Base-by-base conservation (phyloP, 805 yeast species). In the Saccharomycodes ludwigii region DNA sequence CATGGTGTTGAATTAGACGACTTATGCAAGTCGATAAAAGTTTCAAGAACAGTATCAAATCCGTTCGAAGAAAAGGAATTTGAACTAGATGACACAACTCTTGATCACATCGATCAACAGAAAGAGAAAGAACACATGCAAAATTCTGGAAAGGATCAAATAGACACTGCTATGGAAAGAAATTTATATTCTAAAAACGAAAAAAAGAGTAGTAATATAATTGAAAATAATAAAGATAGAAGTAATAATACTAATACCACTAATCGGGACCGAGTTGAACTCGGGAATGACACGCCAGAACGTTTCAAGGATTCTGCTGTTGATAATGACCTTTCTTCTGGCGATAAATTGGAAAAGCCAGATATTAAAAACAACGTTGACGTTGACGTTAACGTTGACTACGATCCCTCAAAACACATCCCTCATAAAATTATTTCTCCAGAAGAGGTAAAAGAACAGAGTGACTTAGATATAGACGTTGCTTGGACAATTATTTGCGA, bases 401-500 rank as follows among this genome's bases (percentile, higher is more conserved):
- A 26, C 3, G 21, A 27, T 17, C 11, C 25, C 19, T 5, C 27
- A 11, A 23, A 31, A 17, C 30, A 32, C 22, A 31, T 16, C 25
- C 40, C 26, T 19, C 37, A 20, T 15, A 33, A 41, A 16, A 40
- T 56, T 8, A 29, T 56, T 2, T 42, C 47, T 21, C 57, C 58
- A 4, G 57, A 54, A 12, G 56, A 56, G 13, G 42, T 59, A 1
- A 52, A 54, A 12, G 40, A 50, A n/a, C 37, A 57, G n/a, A 45
- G 53, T 10, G 53, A 44, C 3, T 40, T 77, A 6, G 71, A 76
- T 18, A 66, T 81, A 33, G 95, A 86, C 46, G 68, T 91, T 15
- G 72, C 86, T 19, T 93, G 98, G 98, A 86, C 95, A 0, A 69
- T 88, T 10, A 61, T 91, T 5, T 93, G 98, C 57, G 98, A 91